These are phyloP conservation scores for Picea glauca DNA, from an alignment of 75 land plant genomes.

Conservation along the genomic window DNA sequence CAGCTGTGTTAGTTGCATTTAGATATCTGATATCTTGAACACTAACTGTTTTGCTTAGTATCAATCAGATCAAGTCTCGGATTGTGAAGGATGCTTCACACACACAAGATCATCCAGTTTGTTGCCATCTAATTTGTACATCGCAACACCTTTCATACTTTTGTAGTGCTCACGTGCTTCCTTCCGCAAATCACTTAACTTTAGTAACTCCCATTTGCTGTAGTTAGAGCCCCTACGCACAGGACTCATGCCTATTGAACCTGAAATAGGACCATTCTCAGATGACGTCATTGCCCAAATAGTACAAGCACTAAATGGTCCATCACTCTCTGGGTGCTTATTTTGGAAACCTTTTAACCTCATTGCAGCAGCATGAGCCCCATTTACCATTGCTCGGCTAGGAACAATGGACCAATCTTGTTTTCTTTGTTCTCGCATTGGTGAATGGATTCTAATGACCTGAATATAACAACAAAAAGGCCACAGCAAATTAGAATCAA, in stretches of 20 bases:
- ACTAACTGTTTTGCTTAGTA: background rate
- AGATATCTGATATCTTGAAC: background rate
- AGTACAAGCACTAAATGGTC: conserved; percentile 72
- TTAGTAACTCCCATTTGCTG: conserved; percentile 77
- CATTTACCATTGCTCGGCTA: conserved; percentile 43
- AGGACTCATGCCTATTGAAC: conserved; percentile 75
- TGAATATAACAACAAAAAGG: conserved; percentile 19
- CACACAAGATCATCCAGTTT: conserved; percentile 91
- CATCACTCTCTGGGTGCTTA: conserved; percentile 34
- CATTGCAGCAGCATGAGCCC: conserved; percentile 69
- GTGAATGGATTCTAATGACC: conserved; percentile 92
- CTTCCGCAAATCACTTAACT: conserved; percentile 44
- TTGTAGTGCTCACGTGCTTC: conserved; percentile 64
- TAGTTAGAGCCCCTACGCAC: conserved; percentile 71
- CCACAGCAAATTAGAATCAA: background rate
- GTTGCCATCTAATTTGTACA: conserved; percentile 95
- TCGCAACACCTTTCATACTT: conserved; percentile 64
- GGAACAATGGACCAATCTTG: conserved; percentile 91
- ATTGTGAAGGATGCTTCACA: conserved; percentile 31
- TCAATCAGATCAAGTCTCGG: background rate
- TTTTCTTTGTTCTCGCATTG: conserved; percentile 73
- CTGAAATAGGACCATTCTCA: conserved; percentile 57
- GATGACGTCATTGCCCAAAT: conserved; percentile 63
- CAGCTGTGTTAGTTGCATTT: background rate
- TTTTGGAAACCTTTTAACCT: conserved; percentile 40